Evolutionary conservation across 495 filamentous ascomycete species (phyloP).

Genomic region (Penicillium herquei): DNA sequence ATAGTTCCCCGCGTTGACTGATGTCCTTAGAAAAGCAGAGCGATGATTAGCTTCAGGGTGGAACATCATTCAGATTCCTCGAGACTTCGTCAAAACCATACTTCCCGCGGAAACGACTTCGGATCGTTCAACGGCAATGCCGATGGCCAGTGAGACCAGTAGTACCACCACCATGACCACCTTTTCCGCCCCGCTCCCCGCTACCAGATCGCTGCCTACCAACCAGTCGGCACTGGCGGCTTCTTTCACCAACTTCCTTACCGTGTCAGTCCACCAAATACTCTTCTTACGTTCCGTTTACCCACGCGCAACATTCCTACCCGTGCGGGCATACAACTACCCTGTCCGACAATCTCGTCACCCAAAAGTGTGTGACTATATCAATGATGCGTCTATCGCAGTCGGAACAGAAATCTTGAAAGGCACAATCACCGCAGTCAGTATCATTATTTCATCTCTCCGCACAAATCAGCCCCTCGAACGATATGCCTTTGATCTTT

Average conservation of each 20-base stretch:
- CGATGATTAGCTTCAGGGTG: conserved; percentile 52
- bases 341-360: conserved; percentile 88
- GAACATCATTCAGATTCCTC: conserved; percentile 49
- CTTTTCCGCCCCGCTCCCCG: conserved; percentile 43
- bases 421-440: conserved; percentile 67
- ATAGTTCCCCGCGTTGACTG: conserved; percentile 25
- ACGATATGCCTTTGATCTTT: conserved; percentile 82
- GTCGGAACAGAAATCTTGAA: conserved; percentile 72
- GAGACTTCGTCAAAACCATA: conserved; percentile 42
- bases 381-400: conserved; percentile 77
- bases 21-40: conserved; percentile 43
- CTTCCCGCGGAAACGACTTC: conserved; percentile 39
- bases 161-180: conserved; percentile 50
- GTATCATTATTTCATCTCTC: conserved; percentile 69
- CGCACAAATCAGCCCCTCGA: conserved; percentile 61
- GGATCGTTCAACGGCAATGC: conserved; percentile 43
- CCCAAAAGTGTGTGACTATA: conserved; percentile 87
- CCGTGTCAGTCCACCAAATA: conserved; percentile 87
- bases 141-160: conserved; percentile 50
- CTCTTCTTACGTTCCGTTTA: conserved; percentile 86
- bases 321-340: conserved; percentile 81
- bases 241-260: conserved; percentile 70
- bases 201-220: conserved; percentile 43
- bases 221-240: conserved; percentile 48
- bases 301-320: conserved; percentile 74